Base-by-base conservation (phyloP, 1,284 basidiomycete genomes). In the Xerocomus nothofagi region DNA sequence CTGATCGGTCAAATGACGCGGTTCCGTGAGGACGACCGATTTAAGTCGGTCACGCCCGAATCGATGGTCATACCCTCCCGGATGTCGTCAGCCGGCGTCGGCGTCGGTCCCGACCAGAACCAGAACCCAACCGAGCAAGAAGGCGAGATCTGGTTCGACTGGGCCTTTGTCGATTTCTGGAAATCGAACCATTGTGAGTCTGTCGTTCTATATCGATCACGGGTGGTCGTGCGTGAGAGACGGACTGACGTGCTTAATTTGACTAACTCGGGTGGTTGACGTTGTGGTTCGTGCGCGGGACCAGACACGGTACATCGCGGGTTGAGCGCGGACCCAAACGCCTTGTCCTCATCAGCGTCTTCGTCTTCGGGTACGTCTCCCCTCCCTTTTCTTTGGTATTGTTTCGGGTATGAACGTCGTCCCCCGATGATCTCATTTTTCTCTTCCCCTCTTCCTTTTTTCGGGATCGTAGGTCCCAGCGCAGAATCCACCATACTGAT, bases 81-180 rank as follows among this genome's bases (percentile, higher is more conserved):
- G 24, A 62, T 69, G 1, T 61, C 70, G 39, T 70, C 49, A n/a
- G n/a, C n/a, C n/a, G n/a, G n/a, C n/a, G n/a, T n/a, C 6, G n/a
- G 27, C 3, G 4, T 27, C 12, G 47, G 53, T 0, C 18, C 29
- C 3, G 45, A 12, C 17, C 38, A 34, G 3, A 73, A 60, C 54
- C 67, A n/a, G 67, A 72, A 29, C 9, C 11, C 44, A 11, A 68
- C 68, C 24, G 70, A 79, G 44, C 80, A 80, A 54, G 88, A 91
- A 57, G 82, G 82, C n/a, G 95, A 95, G 66, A 75, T 98, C 29
- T 99, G 95, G 96, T 92, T 99, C 65, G 94, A 98, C 66, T 98
- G 94, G 93, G 81, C 86, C 2, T 99, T 98, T 71, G 86, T 98
- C n/a, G 96, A 99, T 69, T 99, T 98, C 67, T 95, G 93, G 88